A percentile compares a stretch with the other conserved stretches of the same genome.
Conservation (phyloP, 1,139 yeast genomes). For the Yamadazyma siamensis region DNA sequence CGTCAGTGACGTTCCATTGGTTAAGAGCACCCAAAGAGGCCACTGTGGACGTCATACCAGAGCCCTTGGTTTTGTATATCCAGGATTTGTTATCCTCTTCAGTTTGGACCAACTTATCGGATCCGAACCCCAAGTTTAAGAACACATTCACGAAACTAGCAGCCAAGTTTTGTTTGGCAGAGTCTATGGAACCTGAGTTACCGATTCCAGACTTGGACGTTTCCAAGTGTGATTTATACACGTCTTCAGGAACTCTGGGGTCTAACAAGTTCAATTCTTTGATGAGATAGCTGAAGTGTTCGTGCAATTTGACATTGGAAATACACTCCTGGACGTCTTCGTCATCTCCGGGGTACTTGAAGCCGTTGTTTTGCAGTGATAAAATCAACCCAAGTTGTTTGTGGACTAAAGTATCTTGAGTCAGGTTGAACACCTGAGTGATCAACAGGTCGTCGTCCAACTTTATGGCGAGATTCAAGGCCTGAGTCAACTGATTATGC, state of each 20-base stretch:
- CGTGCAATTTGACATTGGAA: slow-evolving; percentile 75
- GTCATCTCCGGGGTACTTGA: slow-evolving; percentile 59
- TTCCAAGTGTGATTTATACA: slow-evolving; percentile 88
- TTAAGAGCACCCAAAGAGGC: slow-evolving; percentile 89
- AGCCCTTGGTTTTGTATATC: slow-evolving; percentile 90
- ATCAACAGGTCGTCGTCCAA: slow-evolving; percentile 80
- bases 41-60: slow-evolving; percentile 91
- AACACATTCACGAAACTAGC: slow-evolving; percentile 91
- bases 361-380: slow-evolving; percentile 83
- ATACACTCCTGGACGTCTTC: slow-evolving; percentile 84
- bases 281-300: slow-evolving; percentile 74
- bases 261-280: slow-evolving; percentile 85
- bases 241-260: slow-evolving; percentile 93
- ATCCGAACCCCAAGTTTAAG: slow-evolving; percentile 85
- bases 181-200: slow-evolving; percentile 71
- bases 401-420: slow-evolving; percentile 69
- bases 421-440: slow-evolving; percentile 71
- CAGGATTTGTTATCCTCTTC: slow-evolving; percentile 73
- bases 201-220: slow-evolving; percentile 55
- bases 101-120: slow-evolving; percentile 76
- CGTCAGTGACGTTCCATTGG: slow-evolving; percentile 90
- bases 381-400: slow-evolving; percentile 89
- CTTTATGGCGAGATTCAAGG: slow-evolving; percentile 83
- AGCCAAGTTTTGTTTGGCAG: slow-evolving; percentile 96
- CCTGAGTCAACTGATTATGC: slow-evolving; percentile 82